Conservation (phyloP, 495 filamentous ascomycete species). For the Melanomma pulvis-pyrius region DNA sequence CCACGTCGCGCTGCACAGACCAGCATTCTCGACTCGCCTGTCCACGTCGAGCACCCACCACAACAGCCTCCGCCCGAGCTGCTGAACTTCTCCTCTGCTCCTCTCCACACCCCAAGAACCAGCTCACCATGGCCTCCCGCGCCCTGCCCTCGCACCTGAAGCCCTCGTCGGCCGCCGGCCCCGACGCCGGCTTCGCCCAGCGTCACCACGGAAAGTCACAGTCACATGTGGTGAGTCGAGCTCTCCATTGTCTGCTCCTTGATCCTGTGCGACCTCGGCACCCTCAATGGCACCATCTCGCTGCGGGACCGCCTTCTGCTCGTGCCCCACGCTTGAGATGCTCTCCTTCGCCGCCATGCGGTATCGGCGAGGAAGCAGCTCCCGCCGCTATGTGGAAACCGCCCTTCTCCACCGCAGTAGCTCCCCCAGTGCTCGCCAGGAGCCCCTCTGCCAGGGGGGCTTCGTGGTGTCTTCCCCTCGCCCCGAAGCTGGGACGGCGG, state of each 20-base stretch:
- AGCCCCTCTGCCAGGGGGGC: background rate
- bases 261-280: background rate
- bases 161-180: conserved; percentile 58
- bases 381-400: background rate
- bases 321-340: background rate
- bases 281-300: background rate
- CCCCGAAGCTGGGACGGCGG: too few species aligned
- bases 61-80: background rate
- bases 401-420: background rate
- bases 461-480: background rate
- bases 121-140: conserved; percentile 67
- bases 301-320: background rate
- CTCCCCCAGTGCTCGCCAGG: background rate
- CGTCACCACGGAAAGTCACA: conserved; percentile 95
- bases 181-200: conserved; percentile 56
- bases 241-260: background rate
- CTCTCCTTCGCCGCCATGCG: too few species aligned
- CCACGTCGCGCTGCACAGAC: conserved; percentile 19
- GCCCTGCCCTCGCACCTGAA: conserved; percentile 82
- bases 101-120: background rate
- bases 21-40: background rate
- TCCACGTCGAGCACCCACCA: conserved; percentile 17
- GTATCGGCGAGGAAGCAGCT: background rate
- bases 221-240: conserved; percentile 85
- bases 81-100: conserved; percentile 1